Base-by-base conservation (phyloP, 805 yeast species). In the Kodamaea leandrae region DNA sequence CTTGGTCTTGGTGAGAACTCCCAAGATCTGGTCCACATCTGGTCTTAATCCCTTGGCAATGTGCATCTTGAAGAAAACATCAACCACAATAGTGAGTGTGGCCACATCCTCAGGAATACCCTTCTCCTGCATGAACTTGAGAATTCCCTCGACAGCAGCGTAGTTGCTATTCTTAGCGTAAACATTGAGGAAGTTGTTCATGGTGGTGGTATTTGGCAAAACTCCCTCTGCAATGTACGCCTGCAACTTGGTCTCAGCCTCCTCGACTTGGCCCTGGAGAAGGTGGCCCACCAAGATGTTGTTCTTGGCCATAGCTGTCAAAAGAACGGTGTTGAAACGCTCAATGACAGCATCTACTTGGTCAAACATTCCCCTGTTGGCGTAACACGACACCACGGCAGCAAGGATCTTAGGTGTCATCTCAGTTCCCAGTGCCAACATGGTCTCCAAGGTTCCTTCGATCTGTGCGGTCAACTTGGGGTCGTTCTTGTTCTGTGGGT, bases 11-110 rank as follows among this genome's bases (percentile, higher is more conserved):
- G 52, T 50, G 71, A 82, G 70, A 15, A 68, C 68, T 1, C 54
- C 44, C 28, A 80, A 58, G 43, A 77, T 56, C 5, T 55, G 55
- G 8, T 61, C 66, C 17, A 74, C 59, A 25, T 68, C 60, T 6
- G 78, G 71, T 2, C 60, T 51, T 43, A 62, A 56, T 7, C 78
- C 78, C 25, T 72, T 64, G n/a, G 61, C 63, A 28, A 60, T 60
- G 24, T 69, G 63, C 25, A 61, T 42, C 53, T 77, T 78, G 61
- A 82, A 68, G 47, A 72, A 66, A 39, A 72, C 59, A 51, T 82
- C 80, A 39, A 82, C 68, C 17, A 82, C 61, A 25, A 76, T 72
- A 3, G 89, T 74, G 59, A 77, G 77, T 2, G 90, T 82, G 13
- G 78, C 78, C 34, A 78, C 67, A 54, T 80, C 86, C 19, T 83